A percentile compares a stretch with the other conserved stretches of the same genome.
phyloP scores from a whole-genome alignment of 306 rosid genomes.

The Prunus armeniaca region DNA sequence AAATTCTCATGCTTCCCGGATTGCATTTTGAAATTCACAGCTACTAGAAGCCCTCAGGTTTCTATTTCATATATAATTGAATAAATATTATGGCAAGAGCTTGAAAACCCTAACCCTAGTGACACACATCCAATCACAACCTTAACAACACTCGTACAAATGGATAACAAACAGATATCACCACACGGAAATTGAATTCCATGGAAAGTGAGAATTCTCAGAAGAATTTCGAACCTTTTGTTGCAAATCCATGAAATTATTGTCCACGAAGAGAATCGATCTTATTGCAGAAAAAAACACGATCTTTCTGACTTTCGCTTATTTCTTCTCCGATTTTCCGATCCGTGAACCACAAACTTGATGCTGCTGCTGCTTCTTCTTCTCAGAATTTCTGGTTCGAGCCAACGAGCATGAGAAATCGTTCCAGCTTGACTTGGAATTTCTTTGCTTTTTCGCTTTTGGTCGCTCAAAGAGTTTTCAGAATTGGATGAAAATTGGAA shows the following conservation, averaged over 20 bases:
- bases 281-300: neutral
- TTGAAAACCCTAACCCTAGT: slow-evolving; percentile 11
- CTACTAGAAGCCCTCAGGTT: neutral
- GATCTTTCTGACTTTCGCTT: neutral
- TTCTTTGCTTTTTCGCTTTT: neutral
- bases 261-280: neutral
- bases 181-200: neutral
- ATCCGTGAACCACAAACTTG: slow-evolving; percentile 1
- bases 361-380: neutral
- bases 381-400: neutral
- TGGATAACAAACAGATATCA: neutral
- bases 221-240: slow-evolving; percentile 25
- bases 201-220: neutral
- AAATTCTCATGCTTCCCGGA: slow-evolving; percentile 52
- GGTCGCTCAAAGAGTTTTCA: neutral
- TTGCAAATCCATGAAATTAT: slow-evolving; percentile 18
- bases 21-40: slow-evolving; percentile 42
- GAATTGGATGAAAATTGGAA: neutral
- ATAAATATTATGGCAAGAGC: neutral
- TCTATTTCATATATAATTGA: neutral
- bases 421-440: neutral
- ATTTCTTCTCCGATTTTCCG: neutral
- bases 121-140: slow-evolving; percentile 10
- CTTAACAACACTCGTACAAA: neutral
- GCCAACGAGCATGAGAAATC: neutral